These are phyloP conservation scores for Kwoniella dendrophila DNA, from an alignment of 768 basidiomycete species.

Conservation along the genomic window DNA sequence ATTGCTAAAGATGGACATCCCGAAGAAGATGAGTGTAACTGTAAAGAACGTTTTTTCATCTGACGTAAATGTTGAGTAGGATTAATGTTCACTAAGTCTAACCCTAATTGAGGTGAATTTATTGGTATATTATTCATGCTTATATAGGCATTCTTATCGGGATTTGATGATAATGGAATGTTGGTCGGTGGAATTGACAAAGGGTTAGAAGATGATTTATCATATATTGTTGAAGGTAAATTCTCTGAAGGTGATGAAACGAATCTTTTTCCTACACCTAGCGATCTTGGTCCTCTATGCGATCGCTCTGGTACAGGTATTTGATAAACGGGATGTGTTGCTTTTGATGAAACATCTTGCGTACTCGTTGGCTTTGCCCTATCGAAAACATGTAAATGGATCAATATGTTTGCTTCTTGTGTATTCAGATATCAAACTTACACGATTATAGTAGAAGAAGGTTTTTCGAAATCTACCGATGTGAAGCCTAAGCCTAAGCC, in stretches of 20 bases:
- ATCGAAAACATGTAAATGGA: too few species aligned
- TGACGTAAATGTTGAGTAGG: conserved; percentile 26
- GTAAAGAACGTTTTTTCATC: conserved; percentile 24
- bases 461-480: neutral
- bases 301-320: conserved; percentile 6
- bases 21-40: neutral
- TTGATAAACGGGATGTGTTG: conserved; percentile 14
- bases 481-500: conserved; percentile 10
- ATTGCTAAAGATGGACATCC: too few species aligned
- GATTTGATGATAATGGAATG: neutral
- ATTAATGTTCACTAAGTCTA: conserved; percentile 22
- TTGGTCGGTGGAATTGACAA: conserved; percentile 9
- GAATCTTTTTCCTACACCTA: conserved; percentile 26
- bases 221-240: conserved; percentile 30
- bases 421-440: neutral
- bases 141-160: neutral
- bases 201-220: conserved; percentile 22
- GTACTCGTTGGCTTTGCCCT: neutral
- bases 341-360: neutral
- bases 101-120: conserved; percentile 25
- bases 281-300: conserved; percentile 22
- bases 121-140: neutral
- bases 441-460: neutral
- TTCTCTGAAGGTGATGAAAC: conserved; percentile 16
- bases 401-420: neutral